Evolutionary conservation across 2,329 filamentous ascomycete species (phyloP).

Genomic region (Colletotrichum salicis): DNA sequence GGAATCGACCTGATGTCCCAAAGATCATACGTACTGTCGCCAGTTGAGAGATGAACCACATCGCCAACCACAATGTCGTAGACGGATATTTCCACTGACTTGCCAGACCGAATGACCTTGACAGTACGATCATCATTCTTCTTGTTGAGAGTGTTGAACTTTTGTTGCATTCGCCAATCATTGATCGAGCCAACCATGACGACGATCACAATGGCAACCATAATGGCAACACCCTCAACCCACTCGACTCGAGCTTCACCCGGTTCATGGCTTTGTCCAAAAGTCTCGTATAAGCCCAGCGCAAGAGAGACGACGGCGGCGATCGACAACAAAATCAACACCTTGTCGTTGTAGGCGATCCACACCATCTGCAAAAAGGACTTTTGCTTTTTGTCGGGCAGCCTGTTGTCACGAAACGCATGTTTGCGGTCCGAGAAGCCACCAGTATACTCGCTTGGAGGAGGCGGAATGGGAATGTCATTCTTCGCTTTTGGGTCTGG

Average conservation of each 20-base stretch:
- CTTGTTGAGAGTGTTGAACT: conserved; percentile 67
- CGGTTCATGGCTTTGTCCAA: conserved; percentile 56
- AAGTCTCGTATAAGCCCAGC: conserved; percentile 75
- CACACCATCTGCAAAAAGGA: conserved; percentile 70
- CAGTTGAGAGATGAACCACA: conserved; percentile 73
- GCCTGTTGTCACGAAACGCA: conserved; percentile 67
- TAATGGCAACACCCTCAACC: conserved; percentile 72
- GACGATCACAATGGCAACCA: conserved; percentile 70
- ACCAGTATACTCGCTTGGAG: conserved; percentile 15
- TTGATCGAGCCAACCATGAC: conserved; percentile 69
- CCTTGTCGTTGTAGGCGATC: conserved; percentile 79
- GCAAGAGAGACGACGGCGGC: conserved; percentile 76
- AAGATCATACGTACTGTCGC: conserved; percentile 54
- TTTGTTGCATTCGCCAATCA: conserved; percentile 71
- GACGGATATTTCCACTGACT: conserved; percentile 67
- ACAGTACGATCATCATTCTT: conserved; percentile 71
- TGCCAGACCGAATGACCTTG: conserved; percentile 73
- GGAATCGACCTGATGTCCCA: background rate
- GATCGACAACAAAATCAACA: conserved; percentile 75
- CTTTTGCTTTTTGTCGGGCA: conserved; percentile 70
- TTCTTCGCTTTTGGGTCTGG: conserved; percentile 37
- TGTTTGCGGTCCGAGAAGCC: conserved; percentile 64
- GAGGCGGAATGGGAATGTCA: conserved; percentile 29
- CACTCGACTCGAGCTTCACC: conserved; percentile 63
- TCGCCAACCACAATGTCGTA: conserved; percentile 74